Evolutionary conservation across 805 yeast species (phyloP).

Genomic region (Starmerella lactis-condensi): DNA sequence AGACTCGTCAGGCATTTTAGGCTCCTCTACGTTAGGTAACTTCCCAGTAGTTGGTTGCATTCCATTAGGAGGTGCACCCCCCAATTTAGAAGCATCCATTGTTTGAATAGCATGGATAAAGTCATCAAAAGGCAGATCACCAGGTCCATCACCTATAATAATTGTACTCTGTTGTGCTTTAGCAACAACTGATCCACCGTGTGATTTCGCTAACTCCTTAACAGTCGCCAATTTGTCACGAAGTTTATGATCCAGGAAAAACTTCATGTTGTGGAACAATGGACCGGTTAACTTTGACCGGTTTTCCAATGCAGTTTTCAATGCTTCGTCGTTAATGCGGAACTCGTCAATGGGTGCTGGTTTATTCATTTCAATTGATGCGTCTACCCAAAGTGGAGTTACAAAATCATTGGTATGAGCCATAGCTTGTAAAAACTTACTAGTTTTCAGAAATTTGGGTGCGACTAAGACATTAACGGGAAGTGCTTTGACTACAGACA

Average conservation of each 20-base stretch:
- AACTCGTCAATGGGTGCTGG: constrained; percentile 15
- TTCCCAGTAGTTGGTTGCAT: too few relatives aligned
- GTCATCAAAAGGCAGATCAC: constrained; percentile 7
- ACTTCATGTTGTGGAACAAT: constrained; percentile 31
- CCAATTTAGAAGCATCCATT: constrained; percentile 16
- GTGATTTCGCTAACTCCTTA: constrained; percentile 37
- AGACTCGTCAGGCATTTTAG: too few relatives aligned
- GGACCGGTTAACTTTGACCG: constrained; percentile 7
- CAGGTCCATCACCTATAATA: constrained; percentile 7
- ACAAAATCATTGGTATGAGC: constrained; percentile 28
- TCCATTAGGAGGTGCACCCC: too few relatives aligned
- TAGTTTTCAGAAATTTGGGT: constrained; percentile 69
- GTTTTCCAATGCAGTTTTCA: constrained; percentile 7
- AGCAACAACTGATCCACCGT: constrained; percentile 30
- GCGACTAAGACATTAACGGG: constrained; percentile 38
- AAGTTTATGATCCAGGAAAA: constrained; percentile 39
- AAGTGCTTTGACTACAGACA: constrained; percentile 28
- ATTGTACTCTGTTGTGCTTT: constrained; percentile 1
- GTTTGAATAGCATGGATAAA: constrained; percentile 11
- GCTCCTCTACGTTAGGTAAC: too few relatives aligned
- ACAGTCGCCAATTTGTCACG: constrained; percentile 44
- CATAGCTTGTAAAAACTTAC: constrained; percentile 59
- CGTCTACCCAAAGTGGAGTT: constrained; percentile 17
- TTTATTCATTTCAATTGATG: constrained; percentile 12
- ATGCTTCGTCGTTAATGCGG: constrained; percentile 10